Conservation (phyloP, 306 rosid genomes). For the Medicago truncatula region MtrunA17r5.0-ANR NC_053049.1:809501-810000, state of each 20-base stretch:
- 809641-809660: too few species aligned
- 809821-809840: conserved; percentile 57
- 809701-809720: not conserved
- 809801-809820: conserved; percentile 52
- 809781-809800: conserved; percentile 47
- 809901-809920: not conserved
- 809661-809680: too few species aligned
- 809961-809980: conserved; percentile 44
- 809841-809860: conserved; percentile 62
- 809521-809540: conserved; percentile 54
- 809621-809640: too few species aligned
- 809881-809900: not conserved
- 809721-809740: conserved; percentile 45
- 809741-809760: conserved; percentile 56
- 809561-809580: conserved; percentile 42
- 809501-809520: conserved; percentile 44
- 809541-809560: conserved; percentile 46
- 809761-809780: conserved; percentile 55
- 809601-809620: too few species aligned
- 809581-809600: too few species aligned
- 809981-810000: conserved; percentile 45
- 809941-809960: conserved; percentile 39
- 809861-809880: conserved; percentile 8
- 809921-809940: not conserved
- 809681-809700: too few species aligned